phyloP scores from a whole-genome alignment of 2,329 filamentous ascomycete species.

The Sclerotinia nivalis region DNA sequence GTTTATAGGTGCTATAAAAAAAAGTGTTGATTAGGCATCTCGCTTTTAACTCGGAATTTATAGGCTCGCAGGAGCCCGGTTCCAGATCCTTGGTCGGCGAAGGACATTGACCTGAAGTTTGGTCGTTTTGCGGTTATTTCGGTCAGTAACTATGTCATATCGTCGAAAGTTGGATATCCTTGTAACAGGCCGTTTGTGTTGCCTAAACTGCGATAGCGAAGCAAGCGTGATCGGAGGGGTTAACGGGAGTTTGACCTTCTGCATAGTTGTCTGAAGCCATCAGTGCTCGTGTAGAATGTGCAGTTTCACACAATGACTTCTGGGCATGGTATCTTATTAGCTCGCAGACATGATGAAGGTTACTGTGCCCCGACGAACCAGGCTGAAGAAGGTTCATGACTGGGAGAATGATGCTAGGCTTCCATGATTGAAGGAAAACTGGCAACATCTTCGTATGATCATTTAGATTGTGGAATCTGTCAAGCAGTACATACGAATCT shows the following conservation, averaged over 20 bases:
- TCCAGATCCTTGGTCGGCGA: not conserved
- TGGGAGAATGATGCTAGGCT: not conserved
- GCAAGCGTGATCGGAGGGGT: not conserved
- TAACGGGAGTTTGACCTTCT: not conserved
- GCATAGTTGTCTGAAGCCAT: not conserved
- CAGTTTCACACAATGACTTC: not conserved
- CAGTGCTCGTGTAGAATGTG: not conserved
- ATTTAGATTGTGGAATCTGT: not conserved
- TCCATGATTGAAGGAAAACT: not conserved
- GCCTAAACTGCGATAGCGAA: not conserved
- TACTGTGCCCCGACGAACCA: not conserved
- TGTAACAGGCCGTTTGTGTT: not conserved
- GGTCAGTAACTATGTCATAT: not conserved
- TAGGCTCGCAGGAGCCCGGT: too few species aligned
- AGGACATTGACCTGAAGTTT: not conserved
- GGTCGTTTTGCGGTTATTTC: not conserved
- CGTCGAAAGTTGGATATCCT: not conserved
- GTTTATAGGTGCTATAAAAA: not conserved
- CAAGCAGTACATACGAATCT: not conserved
- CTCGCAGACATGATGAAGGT: not conserved
- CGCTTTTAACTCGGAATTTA: not conserved
- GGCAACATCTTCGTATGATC: too few species aligned
- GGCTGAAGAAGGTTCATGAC: not conserved
- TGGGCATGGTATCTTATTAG: not conserved
- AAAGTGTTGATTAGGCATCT: too few species aligned